Evolutionary conservation across 129 eudicot species (phyloP), one percentile per base, ranked within the genome.

Genomic region (Gnaphalium uliginosum): DNA sequence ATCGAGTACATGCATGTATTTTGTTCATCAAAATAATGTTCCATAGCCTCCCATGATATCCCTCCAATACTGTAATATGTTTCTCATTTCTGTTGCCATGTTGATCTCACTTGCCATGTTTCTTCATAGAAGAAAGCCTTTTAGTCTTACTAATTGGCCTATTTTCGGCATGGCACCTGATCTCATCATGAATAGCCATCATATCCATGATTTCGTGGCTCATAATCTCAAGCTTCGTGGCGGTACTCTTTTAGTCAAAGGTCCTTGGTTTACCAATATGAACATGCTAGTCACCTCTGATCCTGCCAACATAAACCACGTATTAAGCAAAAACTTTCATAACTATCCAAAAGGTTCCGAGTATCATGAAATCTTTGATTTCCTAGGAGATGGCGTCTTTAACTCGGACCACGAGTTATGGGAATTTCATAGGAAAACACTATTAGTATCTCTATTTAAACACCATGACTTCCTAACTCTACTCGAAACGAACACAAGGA

Each of bases 251-350:
- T 19, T 37, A 33, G 8, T 89, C 30, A 79, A 75, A 75, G 96
- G 91, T 3, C 91, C 89, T 4, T 77, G 84, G 75, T 76, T 89
- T 48, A 39, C 89, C 22, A 82, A 80, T 25, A 71, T 80, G 76
- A 76, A 84, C 62, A 63, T 82, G 75, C 51, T 89, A 0, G 0
- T 75, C 24, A 86, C 90, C 25, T 41, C 78, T 1, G 88, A 86
- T 64, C 94, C 94, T 7, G 81, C 90, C n/a, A 86, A 89, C 62
- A 82, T 86, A 13, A 88, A 87, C 72, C 26, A 82, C 66, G 37
- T 86, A 23, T 41, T 86, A 72, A 86, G 84, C 73, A 75, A 60
- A 18, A 79, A 76, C 68, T 85, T 85, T 64, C 33, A 73, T 5
- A 86, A 87, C 66, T 87, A 83, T 17, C 88, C 88, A 1, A 87